These are phyloP conservation scores for Holtermannia corniformis DNA, from an alignment of 768 basidiomycete species.

Conservation along the genomic window DNA sequence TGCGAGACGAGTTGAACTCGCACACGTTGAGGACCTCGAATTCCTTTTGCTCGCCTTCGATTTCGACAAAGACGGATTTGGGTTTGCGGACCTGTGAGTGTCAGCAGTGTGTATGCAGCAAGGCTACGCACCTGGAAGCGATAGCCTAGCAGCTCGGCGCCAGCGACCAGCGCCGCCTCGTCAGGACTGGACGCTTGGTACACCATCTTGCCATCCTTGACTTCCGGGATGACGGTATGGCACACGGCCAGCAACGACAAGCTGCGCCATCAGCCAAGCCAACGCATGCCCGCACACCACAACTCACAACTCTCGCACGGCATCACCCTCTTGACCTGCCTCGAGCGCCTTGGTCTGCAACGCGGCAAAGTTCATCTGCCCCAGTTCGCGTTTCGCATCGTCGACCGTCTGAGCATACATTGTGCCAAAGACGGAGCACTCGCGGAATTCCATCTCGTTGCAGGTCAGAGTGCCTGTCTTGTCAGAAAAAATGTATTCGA, in stretches of 20 bases:
- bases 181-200: slow-evolving; percentile 98
- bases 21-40: slow-evolving; percentile 91
- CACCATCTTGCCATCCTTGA: slow-evolving; percentile 71
- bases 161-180: slow-evolving; percentile 89
- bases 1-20: slow-evolving; percentile 97
- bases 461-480: slow-evolving; percentile 70
- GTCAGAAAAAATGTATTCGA: slow-evolving; percentile 46
- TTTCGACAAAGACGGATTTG: slow-evolving; percentile 81
- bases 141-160: slow-evolving; percentile 84
- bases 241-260: slow-evolving; percentile 83
- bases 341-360: slow-evolving; percentile 44
- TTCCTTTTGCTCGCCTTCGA: slow-evolving; percentile 62
- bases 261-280: slow-evolving; percentile 34
- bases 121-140: slow-evolving; percentile 73
- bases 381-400: slow-evolving; percentile 65
- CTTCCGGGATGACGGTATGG: slow-evolving; percentile 95
- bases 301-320: slow-evolving; percentile 34
- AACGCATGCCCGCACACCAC: slow-evolving; percentile 41
- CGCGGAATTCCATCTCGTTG: slow-evolving; percentile 96
- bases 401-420: slow-evolving; percentile 88
- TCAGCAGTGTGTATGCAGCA: slow-evolving; percentile 1
- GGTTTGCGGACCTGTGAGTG: slow-evolving; percentile 75
- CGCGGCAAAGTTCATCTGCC: slow-evolving; percentile 73
- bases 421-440: slow-evolving; percentile 77
- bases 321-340: slow-evolving; percentile 42